phyloP scores from a whole-genome alignment of 2,329 filamentous ascomycete species.

The Colletotrichum sp. region DNA sequence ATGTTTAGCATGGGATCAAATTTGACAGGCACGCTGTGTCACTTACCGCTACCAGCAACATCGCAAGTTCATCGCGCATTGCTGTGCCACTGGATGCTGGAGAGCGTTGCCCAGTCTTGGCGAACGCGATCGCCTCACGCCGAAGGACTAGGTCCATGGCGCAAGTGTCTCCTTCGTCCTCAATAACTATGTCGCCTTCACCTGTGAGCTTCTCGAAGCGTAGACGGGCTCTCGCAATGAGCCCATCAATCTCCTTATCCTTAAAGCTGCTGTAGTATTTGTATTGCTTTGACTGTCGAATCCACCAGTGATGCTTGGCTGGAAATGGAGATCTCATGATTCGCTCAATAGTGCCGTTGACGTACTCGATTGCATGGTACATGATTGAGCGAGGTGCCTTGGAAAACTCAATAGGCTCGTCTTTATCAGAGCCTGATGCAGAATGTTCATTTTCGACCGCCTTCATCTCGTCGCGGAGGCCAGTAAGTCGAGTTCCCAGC shows the following conservation, averaged over 20 bases:
- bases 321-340: background rate
- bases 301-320: background rate
- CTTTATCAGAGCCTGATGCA: background rate
- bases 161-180: background rate
- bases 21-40: background rate
- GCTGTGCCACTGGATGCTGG: background rate
- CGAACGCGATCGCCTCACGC: background rate
- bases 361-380: background rate
- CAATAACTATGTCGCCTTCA: background rate
- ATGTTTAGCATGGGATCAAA: background rate
- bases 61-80: background rate
- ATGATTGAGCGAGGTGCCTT: background rate
- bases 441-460: background rate
- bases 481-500: background rate
- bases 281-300: background rate
- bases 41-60: background rate
- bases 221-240: background rate
- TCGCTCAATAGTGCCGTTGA: background rate
- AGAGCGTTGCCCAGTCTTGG: background rate
- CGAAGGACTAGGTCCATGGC: background rate
- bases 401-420: background rate
- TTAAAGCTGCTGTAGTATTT: background rate
- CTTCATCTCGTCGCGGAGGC: background rate
- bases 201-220: background rate
- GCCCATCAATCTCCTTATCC: background rate